Evolutionary conservation across 2,329 filamentous ascomycete genomes (phyloP), one percentile per base, ranked within the genome.

Genomic region (Monosporascus sp.): DNA sequence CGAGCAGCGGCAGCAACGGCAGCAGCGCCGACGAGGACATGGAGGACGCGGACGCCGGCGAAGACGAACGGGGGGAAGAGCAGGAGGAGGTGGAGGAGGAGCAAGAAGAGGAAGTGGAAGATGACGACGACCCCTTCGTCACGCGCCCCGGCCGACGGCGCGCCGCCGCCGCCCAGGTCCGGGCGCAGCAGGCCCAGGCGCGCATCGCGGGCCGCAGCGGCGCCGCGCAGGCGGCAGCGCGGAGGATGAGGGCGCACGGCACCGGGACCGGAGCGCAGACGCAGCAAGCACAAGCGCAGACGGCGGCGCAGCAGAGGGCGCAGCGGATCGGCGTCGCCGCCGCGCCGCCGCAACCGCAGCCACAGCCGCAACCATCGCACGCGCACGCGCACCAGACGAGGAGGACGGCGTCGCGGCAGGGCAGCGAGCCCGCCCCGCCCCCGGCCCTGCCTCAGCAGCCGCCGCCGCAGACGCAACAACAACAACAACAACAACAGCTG

Each of bases 121-220:
- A 64, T n/a, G 58, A 61, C 11, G 62, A 61, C 48, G 63, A 69
- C 52, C 63, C 63, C 1, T 65, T 65, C 57, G 51, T 59, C 2
- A 55, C 57, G 3, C 58, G 49, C 17, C 58, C 64, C 3, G 57
- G 58, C 9, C 60, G 57, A 36, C 54, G 61, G 27, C 27, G 27
- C 26, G 26, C 26, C 26, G 24, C 24, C 24, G 24, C 24, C 38
- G 56, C 59, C 48, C 58, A 54, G 22, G 46, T 56, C 43, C 50
- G 49, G 19, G 26, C 34, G 5, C 65, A 60, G 5, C 65, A 60
- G 27, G 51, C 57, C 44, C 52, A 51, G 4, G 63, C 60, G 5
- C 63, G 59, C 3, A 60, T 59, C 24, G 57, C 56, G n/a, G 58
- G 44, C 19, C 61, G 62, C 44, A 50, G 59, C 36, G n/a, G 22